Base-by-base conservation (phyloP, 1,284 basidiomycete genomes). In the Vanrija humicola region DNA sequence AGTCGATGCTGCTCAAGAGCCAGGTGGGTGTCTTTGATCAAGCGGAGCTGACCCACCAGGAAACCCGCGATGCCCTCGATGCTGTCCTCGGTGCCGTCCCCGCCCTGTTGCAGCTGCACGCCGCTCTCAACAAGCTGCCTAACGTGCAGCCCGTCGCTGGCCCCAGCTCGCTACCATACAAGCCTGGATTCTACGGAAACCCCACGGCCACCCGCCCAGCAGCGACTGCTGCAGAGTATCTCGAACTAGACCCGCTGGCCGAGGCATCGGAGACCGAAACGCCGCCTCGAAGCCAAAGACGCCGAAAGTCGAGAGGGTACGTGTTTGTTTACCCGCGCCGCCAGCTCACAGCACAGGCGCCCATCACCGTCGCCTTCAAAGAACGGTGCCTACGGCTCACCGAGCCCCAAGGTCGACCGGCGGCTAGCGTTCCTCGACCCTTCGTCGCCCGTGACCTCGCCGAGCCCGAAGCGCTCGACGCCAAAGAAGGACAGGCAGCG, bases 191-290 rank as follows among this genome's bases (percentile, higher is more conserved):
- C 23, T 23, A 23, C 21, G 50, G 46, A 1, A 56, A 56, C 25
- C 54, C 58, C 4, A 52, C 42, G 9, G 58, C 58, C n/a, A 59
- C 58, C 5, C 43, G 54, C 14, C 58, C 58, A 16, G 58, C 58
- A 6, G 58, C 58, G 7, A 42, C 26, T 9, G 42, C 29, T 3
- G 52, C 46, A 7, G 25, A 34, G 10, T 34, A 19, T 10, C 28
- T 25, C 26, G 52, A 42, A 16, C 52, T 54, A 1, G 51, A 23
- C 16, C 15, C 19, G 26, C 26, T 50, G 40, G 21, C 23, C 6
- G 56, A 53, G 19, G 50, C 43, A 2, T 39, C 21, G 16, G 50
- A 57, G 21, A 18, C 44, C 7, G 50, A 46, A 38, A 16, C 19
- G 34, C 46, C 43, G 2, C 50, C 50, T n/a, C 15, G n/a, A 28